Conservation (phyloP, 2,329 filamentous ascomycete species). For the Xylariaceae sp. region DNA sequence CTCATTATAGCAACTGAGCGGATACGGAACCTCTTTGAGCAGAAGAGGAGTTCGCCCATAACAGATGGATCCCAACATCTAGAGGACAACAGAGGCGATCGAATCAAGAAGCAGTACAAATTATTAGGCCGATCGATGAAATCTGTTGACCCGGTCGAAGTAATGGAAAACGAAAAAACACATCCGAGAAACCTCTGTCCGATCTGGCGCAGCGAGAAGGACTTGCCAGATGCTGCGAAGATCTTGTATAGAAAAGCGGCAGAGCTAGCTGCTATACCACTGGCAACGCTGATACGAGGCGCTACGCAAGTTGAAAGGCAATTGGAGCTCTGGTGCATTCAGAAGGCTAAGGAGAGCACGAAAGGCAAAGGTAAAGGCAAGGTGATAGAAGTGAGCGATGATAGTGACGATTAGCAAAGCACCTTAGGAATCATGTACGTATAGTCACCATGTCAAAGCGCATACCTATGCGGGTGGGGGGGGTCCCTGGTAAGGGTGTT, state of each 20-base stretch:
- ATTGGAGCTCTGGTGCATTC: conserved; percentile 44
- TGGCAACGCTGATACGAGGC: conserved; percentile 45
- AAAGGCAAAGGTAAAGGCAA: conserved; percentile 35
- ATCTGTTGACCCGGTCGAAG: conserved; percentile 23
- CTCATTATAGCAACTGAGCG: conserved; percentile 32
- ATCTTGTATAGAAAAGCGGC: conserved; percentile 53
- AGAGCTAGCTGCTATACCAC: conserved; percentile 45
- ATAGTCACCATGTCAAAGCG: too few relatives aligned
- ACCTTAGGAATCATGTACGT: too few relatives aligned
- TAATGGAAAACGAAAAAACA: conserved; percentile 28
- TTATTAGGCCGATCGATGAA: conserved; percentile 29
- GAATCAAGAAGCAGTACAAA: conserved; percentile 31
- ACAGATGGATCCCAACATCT: background rate
- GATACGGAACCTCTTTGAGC: conserved; percentile 35
- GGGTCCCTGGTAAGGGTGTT: too few relatives aligned
- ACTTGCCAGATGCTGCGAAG: conserved; percentile 51
- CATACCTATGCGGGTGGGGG: too few relatives aligned
- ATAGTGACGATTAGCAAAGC: conserved; percentile 11
- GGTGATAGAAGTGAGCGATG: conserved; percentile 4
- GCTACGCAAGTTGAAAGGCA: conserved; percentile 47
- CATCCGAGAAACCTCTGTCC: conserved; percentile 42
- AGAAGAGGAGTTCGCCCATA: conserved; percentile 23
- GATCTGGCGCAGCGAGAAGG: conserved; percentile 46
- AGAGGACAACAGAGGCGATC: conserved; percentile 8
- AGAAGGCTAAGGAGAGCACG: conserved; percentile 36